Base-by-base conservation (phyloP, 192 early-diverging fungal genomes). In the Coemansia asiatica region DNA sequence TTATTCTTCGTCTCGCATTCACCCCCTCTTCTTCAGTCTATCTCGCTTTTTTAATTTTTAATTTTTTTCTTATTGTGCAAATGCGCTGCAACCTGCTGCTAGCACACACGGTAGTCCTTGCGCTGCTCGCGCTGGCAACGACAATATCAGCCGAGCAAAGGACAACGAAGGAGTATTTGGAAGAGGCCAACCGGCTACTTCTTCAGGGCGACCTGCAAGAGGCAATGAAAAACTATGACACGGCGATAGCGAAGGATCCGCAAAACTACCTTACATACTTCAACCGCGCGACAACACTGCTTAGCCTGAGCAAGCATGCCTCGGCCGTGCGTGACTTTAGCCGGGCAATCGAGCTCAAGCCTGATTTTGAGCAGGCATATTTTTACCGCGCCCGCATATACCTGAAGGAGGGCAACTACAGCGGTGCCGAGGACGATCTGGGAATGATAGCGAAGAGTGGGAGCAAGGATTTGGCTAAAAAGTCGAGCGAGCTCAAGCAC, bases 221-320 rank as follows among this genome's bases (percentile, higher is more conserved):
- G 7, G 84, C 76, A 19, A 62, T 84, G 28, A 56, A 49, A 46
- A 58, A 62, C 64, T 87, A 74, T 68, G 75, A 75, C 50, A 65
- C 62, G 29, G 82, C 75, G 10, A 74, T 84, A 83, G 91, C 77
- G 29, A 70, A 74, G 36, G 94, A 98, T 62, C 90, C 92, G 10
- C 75, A 83, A 49, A 90, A 93, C 84, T 93, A 95, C 61, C 68
- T 93, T 10, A 89, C 89, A n/a, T 92, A 91, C 80, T 96, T 90
- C 71, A 88, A 91, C 71, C 85, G 95, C 50, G 96, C 95, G 0
- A 88, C 91, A 15, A 89, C 90, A 8, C 89, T 94, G 49, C 74
- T 97, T 44, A 85, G 85, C 21, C 63, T 95, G 26, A 92, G 90
- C 53, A 85, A 87, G 38, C 86, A 85, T 56, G 62, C 74, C 7